phyloP scores from a whole-genome alignment of 2,329 filamentous ascomycete species.

The Aschersonia sp. region DNA sequence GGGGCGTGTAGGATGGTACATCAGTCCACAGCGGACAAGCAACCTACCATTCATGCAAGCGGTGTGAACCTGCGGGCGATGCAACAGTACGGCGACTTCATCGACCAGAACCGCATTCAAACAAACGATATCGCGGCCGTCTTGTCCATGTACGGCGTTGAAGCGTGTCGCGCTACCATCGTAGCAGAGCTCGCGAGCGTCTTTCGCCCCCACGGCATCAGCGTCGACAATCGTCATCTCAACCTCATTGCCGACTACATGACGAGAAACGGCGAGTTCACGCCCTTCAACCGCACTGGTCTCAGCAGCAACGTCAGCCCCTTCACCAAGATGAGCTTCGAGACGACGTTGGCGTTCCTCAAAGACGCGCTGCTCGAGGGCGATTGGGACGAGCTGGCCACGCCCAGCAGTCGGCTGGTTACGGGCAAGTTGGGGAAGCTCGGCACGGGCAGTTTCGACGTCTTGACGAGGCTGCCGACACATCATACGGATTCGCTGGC shows the following conservation, averaged over 20 bases:
- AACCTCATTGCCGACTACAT: slow-evolving; percentile 96
- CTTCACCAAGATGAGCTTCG: slow-evolving; percentile 98
- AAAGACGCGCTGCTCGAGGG: slow-evolving; percentile 83
- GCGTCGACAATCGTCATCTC: slow-evolving; percentile 80
- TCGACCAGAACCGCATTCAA: slow-evolving; percentile 73
- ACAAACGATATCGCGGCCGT: slow-evolving; percentile 90
- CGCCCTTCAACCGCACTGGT: slow-evolving; percentile 84
- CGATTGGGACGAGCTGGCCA: slow-evolving; percentile 78
- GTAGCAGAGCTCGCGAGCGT: slow-evolving; percentile 74
- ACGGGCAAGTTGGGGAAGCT: slow-evolving; percentile 70
- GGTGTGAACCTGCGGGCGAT: slow-evolving; percentile 86
- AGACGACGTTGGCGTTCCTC: slow-evolving; percentile 89
- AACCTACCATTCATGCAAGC: slow-evolving; percentile 56
- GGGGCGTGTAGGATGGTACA: slow-evolving; percentile 54
- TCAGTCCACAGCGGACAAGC: slow-evolving; percentile 26
- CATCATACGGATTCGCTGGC: slow-evolving; percentile 19
- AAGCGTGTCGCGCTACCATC: slow-evolving; percentile 79
- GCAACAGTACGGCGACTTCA: slow-evolving; percentile 72
- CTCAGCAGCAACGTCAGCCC: slow-evolving; percentile 74
- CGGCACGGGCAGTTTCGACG: slow-evolving; percentile 86
- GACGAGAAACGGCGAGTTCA: slow-evolving; percentile 85
- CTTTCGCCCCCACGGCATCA: slow-evolving; percentile 83
- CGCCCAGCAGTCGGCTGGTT: slow-evolving; percentile 78
- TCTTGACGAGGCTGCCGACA: slow-evolving; percentile 50
- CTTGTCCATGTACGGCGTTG: slow-evolving; percentile 76